A percentile compares a stretch with the other conserved stretches of the same genome.
Evolutionary conservation across 2,329 filamentous ascomycete genomes (phyloP).

Genomic region (Trichophyton equinum): DNA sequence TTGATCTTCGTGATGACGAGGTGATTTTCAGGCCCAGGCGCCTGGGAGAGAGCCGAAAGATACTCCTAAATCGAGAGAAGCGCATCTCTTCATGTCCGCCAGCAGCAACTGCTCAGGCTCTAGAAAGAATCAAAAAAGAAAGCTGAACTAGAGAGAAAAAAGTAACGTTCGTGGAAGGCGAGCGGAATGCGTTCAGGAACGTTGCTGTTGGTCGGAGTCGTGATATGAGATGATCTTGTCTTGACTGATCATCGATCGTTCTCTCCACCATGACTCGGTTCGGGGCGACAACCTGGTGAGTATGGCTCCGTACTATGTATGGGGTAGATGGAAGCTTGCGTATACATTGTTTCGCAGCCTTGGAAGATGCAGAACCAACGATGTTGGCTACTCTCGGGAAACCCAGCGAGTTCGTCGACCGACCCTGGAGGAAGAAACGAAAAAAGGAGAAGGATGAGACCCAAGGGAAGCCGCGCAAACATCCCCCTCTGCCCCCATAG

Average conservation of each 20-base stretch:
- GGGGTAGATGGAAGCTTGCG: not conserved
- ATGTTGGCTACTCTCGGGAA: not conserved
- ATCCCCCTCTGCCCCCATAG: not conserved
- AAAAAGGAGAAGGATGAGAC: too few relatives aligned
- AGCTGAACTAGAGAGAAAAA: not conserved
- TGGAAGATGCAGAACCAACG: not conserved
- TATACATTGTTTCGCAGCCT: not conserved
- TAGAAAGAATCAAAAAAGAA: not conserved
- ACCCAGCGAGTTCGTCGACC: not conserved
- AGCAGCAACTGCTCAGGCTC: not conserved
- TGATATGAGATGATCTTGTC: not conserved
- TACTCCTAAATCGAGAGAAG: not conserved
- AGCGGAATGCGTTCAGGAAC: not conserved
- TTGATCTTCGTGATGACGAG: not conserved
- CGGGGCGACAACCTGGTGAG: not conserved
- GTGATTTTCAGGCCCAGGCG: not conserved
- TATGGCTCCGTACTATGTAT: not conserved
- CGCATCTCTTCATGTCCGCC: not conserved
- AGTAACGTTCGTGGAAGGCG: not conserved
- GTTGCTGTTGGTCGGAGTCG: not conserved
- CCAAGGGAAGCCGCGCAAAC: not conserved
- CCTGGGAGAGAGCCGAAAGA: not conserved
- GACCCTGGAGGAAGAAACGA: too few relatives aligned
- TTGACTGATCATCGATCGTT: not conserved
- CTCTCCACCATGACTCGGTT: not conserved